Conservation (phyloP, 1,284 basidiomycete genomes). For the Ceratobasidium sp. region DNA sequence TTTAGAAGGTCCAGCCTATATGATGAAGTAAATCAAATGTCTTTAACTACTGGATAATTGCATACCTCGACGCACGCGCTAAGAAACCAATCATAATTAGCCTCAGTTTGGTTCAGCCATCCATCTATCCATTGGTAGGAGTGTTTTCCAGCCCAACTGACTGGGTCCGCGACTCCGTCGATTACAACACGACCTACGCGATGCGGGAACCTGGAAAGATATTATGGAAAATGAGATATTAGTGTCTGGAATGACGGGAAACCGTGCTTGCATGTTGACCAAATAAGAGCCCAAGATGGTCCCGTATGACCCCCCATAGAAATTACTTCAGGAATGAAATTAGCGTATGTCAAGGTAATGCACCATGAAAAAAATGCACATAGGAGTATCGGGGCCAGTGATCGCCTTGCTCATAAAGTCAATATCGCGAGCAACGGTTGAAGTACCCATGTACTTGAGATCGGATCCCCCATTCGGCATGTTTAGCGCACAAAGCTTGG, state of each 20-base stretch:
- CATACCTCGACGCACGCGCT: conserved; percentile 57
- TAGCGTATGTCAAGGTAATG: not conserved
- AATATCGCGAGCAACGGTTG: conserved; percentile 62
- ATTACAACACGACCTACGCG: conserved; percentile 51
- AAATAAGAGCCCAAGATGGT: conserved; percentile 53
- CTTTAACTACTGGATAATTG: not conserved
- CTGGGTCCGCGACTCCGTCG: conserved; percentile 50
- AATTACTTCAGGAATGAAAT: conserved; percentile 43
- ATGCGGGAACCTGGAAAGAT: conserved; percentile 48
- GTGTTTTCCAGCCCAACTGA: conserved; percentile 47
- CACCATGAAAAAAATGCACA: conserved; percentile 54
- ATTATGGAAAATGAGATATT: not conserved
- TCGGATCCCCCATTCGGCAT: conserved; percentile 57
- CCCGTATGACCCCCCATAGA: conserved; percentile 48
- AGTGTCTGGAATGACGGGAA: not conserved
- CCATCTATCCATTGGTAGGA: conserved; percentile 23
- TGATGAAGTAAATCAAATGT: not conserved
- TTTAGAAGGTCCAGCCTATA: conserved; percentile 55
- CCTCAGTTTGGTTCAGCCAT: conserved; percentile 56
- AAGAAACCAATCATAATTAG: conserved; percentile 58
- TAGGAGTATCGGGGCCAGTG: conserved; percentile 59
- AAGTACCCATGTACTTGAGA: conserved; percentile 62
- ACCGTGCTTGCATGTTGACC: conserved; percentile 53
- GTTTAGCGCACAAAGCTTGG: conserved; percentile 57
- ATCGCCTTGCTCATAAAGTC: conserved; percentile 60